Evolutionary conservation across 495 filamentous ascomycete species (phyloP), one percentile per base, ranked within the genome.

Genomic region (Hypoxylon trugodes): DNA sequence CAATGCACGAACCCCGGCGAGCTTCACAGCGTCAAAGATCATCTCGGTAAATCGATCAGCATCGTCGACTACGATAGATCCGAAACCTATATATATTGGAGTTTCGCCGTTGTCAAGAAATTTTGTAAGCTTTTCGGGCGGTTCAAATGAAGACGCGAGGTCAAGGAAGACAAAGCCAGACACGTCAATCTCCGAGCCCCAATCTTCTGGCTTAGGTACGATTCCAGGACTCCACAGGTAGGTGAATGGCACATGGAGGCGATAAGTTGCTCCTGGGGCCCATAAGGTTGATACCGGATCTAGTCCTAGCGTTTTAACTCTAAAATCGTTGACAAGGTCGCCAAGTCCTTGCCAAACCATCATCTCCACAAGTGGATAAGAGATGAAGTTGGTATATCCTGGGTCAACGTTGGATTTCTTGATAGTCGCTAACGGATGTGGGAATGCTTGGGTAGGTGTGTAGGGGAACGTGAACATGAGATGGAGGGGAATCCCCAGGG

Each of bases 371-470:
- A 91, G 75, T 1, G 88, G 84, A 67, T 91, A 92, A 7, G 83
- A 85, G 48, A 91, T 85, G 61, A 90, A 90, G 75, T 92, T 92
- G 4, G 87, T 84, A 24, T 78, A 74, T 28, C 74, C 79, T 6
- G 78, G 74, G 60, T 86, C 83, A 15, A 87, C 76, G 66, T 89
- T 86, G 6, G 81, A 79, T 10, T 77, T 79, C 54, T 85, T 81
- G 46, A 90, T 84, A 61, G 86, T 90, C 10, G 88, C 88, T 19
- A 91, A 69, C 0, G 89, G 88, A 64, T 91, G 89, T 2, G 89
- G 86, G 68, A 91, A 90, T 4, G 84, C 79, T 37, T 79, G 76
- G 0, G 88, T 91, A 0, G 86, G 83, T 4, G 82, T 85, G 69
- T 86, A 89, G 0, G 86, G 86, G 67, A 89, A 69, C 37, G 68